These are phyloP conservation scores for Saccharomyces hybrid DNA, from an alignment of 1,139 yeast genomes.

Conservation along the genomic window DNA sequence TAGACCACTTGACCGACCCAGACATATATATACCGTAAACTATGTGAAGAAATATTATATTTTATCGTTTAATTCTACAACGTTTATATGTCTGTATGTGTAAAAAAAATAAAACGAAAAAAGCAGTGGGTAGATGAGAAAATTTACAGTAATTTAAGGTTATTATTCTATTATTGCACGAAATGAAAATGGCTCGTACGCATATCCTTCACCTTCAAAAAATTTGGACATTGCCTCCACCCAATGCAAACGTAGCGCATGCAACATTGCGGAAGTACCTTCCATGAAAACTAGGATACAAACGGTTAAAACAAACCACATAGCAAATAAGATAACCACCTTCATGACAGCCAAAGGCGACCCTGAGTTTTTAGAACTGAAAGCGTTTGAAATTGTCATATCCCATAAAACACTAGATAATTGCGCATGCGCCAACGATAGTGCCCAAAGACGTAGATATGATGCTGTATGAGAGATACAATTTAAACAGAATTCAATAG, in stretches of 20 bases:
- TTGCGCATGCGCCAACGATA: slow-evolving; percentile 73
- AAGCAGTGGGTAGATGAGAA: neutral
- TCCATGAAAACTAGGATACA: slow-evolving; percentile 74
- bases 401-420: slow-evolving; percentile 68
- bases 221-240: slow-evolving; percentile 82
- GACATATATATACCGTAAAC: slow-evolving; percentile 5
- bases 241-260: slow-evolving; percentile 79
- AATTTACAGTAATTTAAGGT: neutral
- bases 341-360: slow-evolving; percentile 30
- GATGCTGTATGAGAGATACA: slow-evolving; percentile 79
- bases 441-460: slow-evolving; percentile 70
- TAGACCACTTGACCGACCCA: slow-evolving; percentile 62
- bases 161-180: slow-evolving; percentile 8
- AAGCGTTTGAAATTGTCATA: slow-evolving; percentile 62
- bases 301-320: slow-evolving; percentile 74
- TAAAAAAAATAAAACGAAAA: neutral
- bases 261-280: slow-evolving; percentile 84
- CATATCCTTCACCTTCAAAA: slow-evolving; percentile 74
- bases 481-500: slow-evolving; percentile 71
- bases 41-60: neutral
- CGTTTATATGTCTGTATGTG: neutral
- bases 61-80: neutral
- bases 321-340: slow-evolving; percentile 47
- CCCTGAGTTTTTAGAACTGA: slow-evolving; percentile 36
- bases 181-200: slow-evolving; percentile 64